Evolutionary conservation across 345 rosid genomes (phyloP).

Genomic region (Salix koriyanagi): DNA sequence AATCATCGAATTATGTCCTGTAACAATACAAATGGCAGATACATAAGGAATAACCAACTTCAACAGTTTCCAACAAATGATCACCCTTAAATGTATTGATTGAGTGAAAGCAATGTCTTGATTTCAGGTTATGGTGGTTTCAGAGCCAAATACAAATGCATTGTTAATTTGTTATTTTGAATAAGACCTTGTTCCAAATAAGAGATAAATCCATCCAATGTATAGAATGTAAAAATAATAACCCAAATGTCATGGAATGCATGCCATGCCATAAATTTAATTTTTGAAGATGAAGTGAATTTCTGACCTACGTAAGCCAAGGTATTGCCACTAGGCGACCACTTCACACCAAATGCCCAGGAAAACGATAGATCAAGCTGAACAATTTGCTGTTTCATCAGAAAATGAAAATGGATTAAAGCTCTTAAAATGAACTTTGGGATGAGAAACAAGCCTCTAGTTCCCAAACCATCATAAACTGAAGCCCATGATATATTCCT

Average conservation of each 20-base stretch:
- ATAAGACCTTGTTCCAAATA: neutral
- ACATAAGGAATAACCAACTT: constrained; percentile 6
- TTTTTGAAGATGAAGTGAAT: constrained; percentile 15
- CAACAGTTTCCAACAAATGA: neutral
- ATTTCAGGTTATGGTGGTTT: neutral
- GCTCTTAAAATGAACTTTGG: neutral
- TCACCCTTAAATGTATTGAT: neutral
- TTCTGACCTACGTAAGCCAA: constrained; percentile 94
- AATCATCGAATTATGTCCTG: constrained; percentile 96
- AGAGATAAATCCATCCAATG: neutral
- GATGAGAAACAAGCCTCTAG: too few species aligned
- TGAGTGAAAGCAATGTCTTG: neutral
- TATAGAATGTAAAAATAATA: neutral
- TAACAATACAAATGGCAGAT: constrained; percentile 14
- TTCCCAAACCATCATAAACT: too few species aligned
- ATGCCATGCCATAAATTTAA: neutral
- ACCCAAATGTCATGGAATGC: neutral
- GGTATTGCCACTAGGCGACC: constrained; percentile 98
- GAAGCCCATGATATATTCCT: too few species aligned
- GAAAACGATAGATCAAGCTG: constrained; percentile 98
- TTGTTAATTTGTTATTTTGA: neutral
- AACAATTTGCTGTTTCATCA: constrained; percentile 73
- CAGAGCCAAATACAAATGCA: neutral
- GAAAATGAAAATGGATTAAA: neutral
- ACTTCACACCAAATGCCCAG: constrained; percentile 98